Evolutionary conservation across 352 stramenopile genomes (phyloP).

Genomic region (Aphanomyces invadans): DNA sequence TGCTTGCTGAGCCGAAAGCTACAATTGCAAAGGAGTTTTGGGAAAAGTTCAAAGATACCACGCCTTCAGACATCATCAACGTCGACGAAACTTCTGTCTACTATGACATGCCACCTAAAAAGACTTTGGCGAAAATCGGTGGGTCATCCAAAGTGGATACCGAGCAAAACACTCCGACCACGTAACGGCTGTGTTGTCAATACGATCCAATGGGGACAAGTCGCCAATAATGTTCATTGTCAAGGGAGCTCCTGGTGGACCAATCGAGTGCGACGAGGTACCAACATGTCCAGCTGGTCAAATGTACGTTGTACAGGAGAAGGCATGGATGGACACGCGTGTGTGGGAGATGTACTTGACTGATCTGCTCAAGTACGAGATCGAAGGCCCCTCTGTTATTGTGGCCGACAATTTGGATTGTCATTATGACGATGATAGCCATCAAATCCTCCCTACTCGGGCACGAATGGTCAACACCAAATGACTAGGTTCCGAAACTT

Average conservation of each 20-base stretch:
- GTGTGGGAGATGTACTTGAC: not conserved
- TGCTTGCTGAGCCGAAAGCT: not conserved
- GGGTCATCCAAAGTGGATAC: not conserved
- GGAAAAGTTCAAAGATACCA: not conserved
- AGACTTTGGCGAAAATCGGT: not conserved
- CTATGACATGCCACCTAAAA: not conserved
- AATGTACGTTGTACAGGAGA: slow-evolving; percentile 5
- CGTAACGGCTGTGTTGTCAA: not conserved
- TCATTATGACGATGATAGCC: not conserved
- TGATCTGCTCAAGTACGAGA: not conserved
- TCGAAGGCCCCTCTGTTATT: not conserved
- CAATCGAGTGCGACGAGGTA: not conserved
- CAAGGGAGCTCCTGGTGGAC: not conserved
- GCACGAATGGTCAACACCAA: not conserved
- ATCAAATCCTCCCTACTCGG: not conserved
- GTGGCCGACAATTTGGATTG: not conserved
- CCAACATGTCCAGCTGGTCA: not conserved
- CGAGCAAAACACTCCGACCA: not conserved
- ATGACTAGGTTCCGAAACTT: too few species aligned
- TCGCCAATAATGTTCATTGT: slow-evolving; percentile 2
- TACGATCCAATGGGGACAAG: not conserved
- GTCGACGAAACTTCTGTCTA: not conserved
- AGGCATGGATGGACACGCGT: slow-evolving; percentile 9
- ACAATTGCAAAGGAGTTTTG: not conserved
- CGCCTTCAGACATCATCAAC: not conserved